Evolutionary conservation across 2,329 filamentous ascomycete species (phyloP), one percentile per base, ranked within the genome.

Genomic region (Seiridium cupressi): DNA sequence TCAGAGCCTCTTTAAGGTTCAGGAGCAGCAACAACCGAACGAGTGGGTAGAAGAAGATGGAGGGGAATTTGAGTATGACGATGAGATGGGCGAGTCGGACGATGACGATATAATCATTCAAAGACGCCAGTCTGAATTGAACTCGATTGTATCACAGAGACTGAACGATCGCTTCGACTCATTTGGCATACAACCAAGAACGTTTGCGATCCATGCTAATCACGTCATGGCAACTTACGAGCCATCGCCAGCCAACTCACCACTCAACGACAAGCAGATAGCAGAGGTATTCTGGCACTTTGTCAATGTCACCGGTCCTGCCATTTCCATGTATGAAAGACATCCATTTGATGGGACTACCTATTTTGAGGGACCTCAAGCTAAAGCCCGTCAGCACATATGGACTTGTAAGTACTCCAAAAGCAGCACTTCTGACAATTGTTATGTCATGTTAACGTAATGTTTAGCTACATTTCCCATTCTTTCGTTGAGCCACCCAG

Each of bases 281-380:
- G 89, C 92, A 11, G 84, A 89, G 36, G 88, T 97, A 5, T 98
- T 98, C 72, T 89, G 89, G 73, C 93, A 98, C 74, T 98, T 97
- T 72, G 87, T 98, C 51, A 90, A 92, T 66, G 89, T 95, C 5
- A 96, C 93, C 2, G 93, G 90, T 0, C 91, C 93, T 1, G 90
- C 86, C 65, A 85, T 98, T 70, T 96, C 93, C 1, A 83, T 96
- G 35, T 97, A 92, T 71, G 93, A 98, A 74, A 84, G 94, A 57
- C 88, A 93, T 72, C 88, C 91, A 2, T 84, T 88, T 59, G 91
- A 94, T 68, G 84, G 91, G 1, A 84, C 86, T 1, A 82, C 88
- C 5, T 81, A 90, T 36, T 88, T 91, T 65, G 79, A 80, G 59
- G 85, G 88, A 51, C 78, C 80, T 8, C 79, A 84, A 0, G 81